phyloP scores from a whole-genome alignment of 495 filamentous ascomycete genomes.

The Rhizodiscina lignyota region DNA sequence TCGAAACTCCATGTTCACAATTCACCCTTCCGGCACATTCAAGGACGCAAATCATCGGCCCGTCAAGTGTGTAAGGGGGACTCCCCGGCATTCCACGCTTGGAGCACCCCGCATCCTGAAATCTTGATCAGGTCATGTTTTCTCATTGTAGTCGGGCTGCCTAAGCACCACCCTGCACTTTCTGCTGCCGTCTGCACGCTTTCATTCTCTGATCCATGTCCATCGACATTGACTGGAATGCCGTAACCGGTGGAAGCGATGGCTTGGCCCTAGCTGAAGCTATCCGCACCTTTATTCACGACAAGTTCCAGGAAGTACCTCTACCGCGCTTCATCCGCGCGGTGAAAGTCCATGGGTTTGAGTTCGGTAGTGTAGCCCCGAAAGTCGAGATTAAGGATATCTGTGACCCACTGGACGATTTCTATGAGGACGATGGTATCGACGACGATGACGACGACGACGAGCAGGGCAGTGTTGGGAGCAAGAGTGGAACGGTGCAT shows the following conservation, averaged over 20 bases:
- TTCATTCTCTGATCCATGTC: too few relatives aligned
- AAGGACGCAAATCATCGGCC: too few relatives aligned
- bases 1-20: too few relatives aligned
- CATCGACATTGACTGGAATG: constrained; percentile 90
- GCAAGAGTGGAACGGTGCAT: constrained; percentile 11
- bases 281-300: constrained; percentile 87
- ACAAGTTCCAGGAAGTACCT: constrained; percentile 79
- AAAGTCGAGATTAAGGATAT: constrained; percentile 89
- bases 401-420: constrained; percentile 85
- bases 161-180: too few relatives aligned
- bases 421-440: constrained; percentile 75
- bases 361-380: constrained; percentile 71
- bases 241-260: constrained; percentile 76
- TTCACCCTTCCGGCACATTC: too few relatives aligned
- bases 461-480: constrained; percentile 21
- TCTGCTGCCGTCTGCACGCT: too few relatives aligned
- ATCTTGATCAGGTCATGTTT: too few relatives aligned
- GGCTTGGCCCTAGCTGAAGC: constrained; percentile 63
- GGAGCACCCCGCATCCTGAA: too few relatives aligned
- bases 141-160: too few relatives aligned
- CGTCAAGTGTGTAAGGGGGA: too few relatives aligned
- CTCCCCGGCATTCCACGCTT: too few relatives aligned
- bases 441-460: constrained; percentile 29
- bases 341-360: constrained; percentile 84
- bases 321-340: constrained; percentile 93